These are phyloP conservation scores for Rhypophila decipiens DNA, from an alignment of 495 filamentous ascomycete species.

Conservation along the genomic window DNA sequence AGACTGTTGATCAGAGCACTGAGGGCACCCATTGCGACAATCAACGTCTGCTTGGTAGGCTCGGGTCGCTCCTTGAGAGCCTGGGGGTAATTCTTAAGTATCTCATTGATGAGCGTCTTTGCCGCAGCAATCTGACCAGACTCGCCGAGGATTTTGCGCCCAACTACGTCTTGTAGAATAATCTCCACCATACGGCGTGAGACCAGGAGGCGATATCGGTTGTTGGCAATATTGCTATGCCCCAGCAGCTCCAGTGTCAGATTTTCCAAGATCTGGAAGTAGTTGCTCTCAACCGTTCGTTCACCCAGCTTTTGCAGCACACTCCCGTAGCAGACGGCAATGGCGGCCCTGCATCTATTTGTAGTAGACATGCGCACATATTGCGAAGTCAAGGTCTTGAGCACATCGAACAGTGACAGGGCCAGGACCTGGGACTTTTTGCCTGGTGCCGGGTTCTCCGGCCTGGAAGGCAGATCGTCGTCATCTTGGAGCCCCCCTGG, in stretches of 20 bases:
- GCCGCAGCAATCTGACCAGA: conserved; percentile 78
- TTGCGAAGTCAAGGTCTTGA: conserved; percentile 74
- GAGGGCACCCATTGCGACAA: conserved; percentile 71
- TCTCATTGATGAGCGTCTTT: conserved; percentile 73
- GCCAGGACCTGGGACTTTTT: conserved; percentile 66
- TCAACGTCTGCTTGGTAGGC: conserved; percentile 79
- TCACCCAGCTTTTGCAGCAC: conserved; percentile 68
- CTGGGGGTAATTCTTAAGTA: conserved; percentile 92
- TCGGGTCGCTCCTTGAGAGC: conserved; percentile 86
- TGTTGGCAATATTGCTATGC: conserved; percentile 66
- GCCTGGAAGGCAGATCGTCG: conserved; percentile 68
- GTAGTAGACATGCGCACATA: conserved; percentile 76
- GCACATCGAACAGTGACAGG: conserved; percentile 70
- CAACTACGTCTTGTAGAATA: conserved; percentile 78
- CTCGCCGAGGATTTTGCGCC: conserved; percentile 76
- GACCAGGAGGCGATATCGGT: conserved; percentile 81
- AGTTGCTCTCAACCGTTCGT: conserved; percentile 70
- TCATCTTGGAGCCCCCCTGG: conserved; percentile 49
- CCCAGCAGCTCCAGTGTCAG: conserved; percentile 74
- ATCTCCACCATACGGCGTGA: conserved; percentile 79
- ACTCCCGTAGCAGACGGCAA: conserved; percentile 81
- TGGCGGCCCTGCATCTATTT: conserved; percentile 72
- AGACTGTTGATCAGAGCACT: conserved; percentile 71
- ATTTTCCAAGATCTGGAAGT: conserved; percentile 72
- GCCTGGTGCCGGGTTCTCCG: conserved; percentile 62